These are phyloP conservation scores for Megacollybia marginata DNA, from an alignment of 768 basidiomycete genomes.

Conservation along the genomic window DNA sequence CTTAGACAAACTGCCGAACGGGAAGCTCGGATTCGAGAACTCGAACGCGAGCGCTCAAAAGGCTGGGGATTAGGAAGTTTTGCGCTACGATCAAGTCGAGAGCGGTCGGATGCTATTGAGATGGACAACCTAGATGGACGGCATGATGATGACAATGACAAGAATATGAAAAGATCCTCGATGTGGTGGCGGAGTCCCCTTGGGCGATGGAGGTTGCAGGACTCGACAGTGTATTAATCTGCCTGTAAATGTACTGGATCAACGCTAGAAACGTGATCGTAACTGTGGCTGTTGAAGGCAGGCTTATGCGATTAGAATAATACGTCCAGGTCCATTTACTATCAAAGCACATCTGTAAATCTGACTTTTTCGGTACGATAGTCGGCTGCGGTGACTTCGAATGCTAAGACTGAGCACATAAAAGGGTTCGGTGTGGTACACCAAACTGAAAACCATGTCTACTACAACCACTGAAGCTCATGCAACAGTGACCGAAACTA, in stretches of 20 bases:
- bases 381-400: too few relatives aligned
- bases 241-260: not conserved
- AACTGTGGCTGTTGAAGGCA: too few relatives aligned
- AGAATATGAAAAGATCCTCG: conserved; percentile 1
- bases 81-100: conserved; percentile 30
- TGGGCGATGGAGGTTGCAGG: conserved; percentile 65
- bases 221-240: conserved; percentile 60
- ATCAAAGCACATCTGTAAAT: too few relatives aligned
- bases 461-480: too few relatives aligned
- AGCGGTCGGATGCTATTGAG: conserved; percentile 8
- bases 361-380: too few relatives aligned
- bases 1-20: conserved; percentile 65
- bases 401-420: too few relatives aligned
- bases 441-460: too few relatives aligned
- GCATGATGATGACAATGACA: not conserved
- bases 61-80: conserved; percentile 78
- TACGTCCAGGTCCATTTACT: too few relatives aligned
- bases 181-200: conserved; percentile 82
- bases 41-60: conserved; percentile 32
- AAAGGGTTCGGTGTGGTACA: too few relatives aligned
- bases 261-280: too few relatives aligned
- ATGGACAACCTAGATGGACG: conserved; percentile 5
- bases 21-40: conserved; percentile 56
- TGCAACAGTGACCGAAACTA: too few relatives aligned
- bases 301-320: too few relatives aligned